Base-by-base conservation (phyloP, 768 basidiomycete genomes). In the Lyophyllum decastes region DNA sequence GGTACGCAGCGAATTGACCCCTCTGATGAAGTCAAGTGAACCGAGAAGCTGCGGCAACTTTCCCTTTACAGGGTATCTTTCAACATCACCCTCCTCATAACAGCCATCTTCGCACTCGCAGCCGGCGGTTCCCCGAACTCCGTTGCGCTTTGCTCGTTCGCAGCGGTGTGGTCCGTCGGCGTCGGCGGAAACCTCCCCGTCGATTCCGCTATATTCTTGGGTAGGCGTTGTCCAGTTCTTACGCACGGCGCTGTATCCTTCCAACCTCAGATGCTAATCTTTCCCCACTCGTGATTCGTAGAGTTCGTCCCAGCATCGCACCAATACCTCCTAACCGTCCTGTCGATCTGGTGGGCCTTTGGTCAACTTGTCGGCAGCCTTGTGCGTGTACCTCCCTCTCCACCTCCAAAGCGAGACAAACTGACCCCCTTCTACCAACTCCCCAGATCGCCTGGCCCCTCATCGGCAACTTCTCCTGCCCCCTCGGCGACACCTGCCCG, bases 291-390 rank as follows among this genome's bases (percentile, higher is more conserved):
- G 30, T 64, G 86, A 24, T 35, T 33, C 38, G 30, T 64, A 86
- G 88, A 92, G 63, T 89, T 89, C 64, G 66, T 89, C 0, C 90
- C 90, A 0, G 81, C 82, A 2, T 82, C 83, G 0, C 88, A 91
- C 59, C 90, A 92, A 64, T 91, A 89, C 64, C 76, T 92, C 3
- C 74, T 92, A 33, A 90, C 89, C 0, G 73, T 91, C 14, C 77
- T 92, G 17, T 89, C 89, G 0, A 82, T 90, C 35, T 92, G 87
- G 86, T 92, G 90, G 90, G 86, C 87, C 5, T 76, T 91, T 33
- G 89, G 89, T 2, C 90, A 90, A 66, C 78, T 90, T 0, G 66
- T 88, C 48, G 86, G 83, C 22, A 76, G 73, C 60, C 60, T 81
- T 49, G 76, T 76, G 54, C 33, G 52, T 60, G 10, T 10, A 4